Evolutionary conservation across 805 yeast genomes (phyloP).

Genomic region (Peterozyma xylosa): DNA sequence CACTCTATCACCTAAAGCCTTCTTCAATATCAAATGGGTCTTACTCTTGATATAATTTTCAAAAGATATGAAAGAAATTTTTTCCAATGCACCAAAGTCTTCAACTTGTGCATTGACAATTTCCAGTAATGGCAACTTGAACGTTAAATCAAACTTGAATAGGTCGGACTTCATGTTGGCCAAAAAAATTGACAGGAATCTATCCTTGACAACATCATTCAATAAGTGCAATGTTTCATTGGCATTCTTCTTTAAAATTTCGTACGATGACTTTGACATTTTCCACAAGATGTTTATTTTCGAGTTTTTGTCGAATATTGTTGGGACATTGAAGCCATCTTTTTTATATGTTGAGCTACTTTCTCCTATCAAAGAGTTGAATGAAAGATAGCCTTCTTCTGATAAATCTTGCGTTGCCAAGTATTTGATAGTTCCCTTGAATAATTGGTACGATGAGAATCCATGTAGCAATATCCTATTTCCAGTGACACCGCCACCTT

Average conservation of each 20-base stretch:
- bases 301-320: constrained; percentile 68
- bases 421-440: constrained; percentile 80
- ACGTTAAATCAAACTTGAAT: constrained; percentile 58
- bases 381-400: constrained; percentile 56
- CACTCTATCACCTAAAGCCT: constrained; percentile 49
- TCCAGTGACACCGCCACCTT: constrained; percentile 76
- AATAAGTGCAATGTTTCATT: constrained; percentile 57
- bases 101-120: constrained; percentile 26
- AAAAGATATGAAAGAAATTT: constrained; percentile 61
- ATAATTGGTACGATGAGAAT: constrained; percentile 86
- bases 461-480: constrained; percentile 77
- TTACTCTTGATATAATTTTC: constrained; percentile 60
- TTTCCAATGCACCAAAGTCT: constrained; percentile 61
- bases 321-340: constrained; percentile 66
- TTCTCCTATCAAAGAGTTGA: constrained; percentile 49
- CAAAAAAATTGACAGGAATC: constrained; percentile 74
- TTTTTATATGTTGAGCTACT: constrained; percentile 35
- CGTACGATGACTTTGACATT: constrained; percentile 64
- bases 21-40: constrained; percentile 47
- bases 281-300: constrained; percentile 77
- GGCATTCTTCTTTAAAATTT: constrained; percentile 57
- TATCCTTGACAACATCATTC: constrained; percentile 74
- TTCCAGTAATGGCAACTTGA: constrained; percentile 43
- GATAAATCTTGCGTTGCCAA: constrained; percentile 74
- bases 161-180: constrained; percentile 44